phyloP scores from a whole-genome alignment of 257 asterid species.

The Thymus mandschuricus region DNA sequence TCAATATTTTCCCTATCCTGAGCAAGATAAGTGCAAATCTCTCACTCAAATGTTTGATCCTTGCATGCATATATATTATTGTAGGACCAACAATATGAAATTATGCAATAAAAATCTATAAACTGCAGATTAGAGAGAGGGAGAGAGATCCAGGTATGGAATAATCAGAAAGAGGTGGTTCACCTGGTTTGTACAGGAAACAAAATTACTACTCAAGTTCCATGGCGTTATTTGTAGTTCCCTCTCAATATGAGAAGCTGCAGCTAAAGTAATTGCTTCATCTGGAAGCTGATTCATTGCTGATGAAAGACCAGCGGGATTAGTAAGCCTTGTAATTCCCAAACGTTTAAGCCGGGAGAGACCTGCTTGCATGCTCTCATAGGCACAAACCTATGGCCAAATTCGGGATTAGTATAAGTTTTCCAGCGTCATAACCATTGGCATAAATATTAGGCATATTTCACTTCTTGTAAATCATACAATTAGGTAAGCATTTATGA shows the following conservation, averaged over 20 bases:
- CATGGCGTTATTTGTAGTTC: conserved; percentile 99
- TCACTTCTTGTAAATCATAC: conserved; percentile 3
- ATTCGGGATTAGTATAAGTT: conserved; percentile 13
- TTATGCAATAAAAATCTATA: background rate
- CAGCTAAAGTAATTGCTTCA: conserved; percentile 98
- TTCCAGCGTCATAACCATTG: background rate
- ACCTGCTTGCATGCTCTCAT: conserved; percentile 99
- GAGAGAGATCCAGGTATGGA: background rate
- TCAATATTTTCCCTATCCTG: conserved; percentile 97
- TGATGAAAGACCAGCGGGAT: conserved; percentile 82
- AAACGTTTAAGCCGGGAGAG: conserved; percentile 84
- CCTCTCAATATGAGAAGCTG: conserved; percentile 98
- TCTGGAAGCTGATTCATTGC: conserved; percentile 99
- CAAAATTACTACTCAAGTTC: conserved; percentile 94
- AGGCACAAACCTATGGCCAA: conserved; percentile 79
- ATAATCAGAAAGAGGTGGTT: conserved; percentile 24
- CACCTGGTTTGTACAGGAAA: conserved; percentile 95
- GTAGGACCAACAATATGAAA: background rate
- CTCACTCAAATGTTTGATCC: conserved; percentile 22
- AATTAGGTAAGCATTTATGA: background rate
- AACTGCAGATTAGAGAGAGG: background rate
- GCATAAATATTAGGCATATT: conserved; percentile 17
- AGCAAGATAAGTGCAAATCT: conserved; percentile 28
- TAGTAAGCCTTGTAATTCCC: conserved; percentile 84
- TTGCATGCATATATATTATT: background rate